Percentiles rank a stretch among this genome's conserved stretches.
Conservation (phyloP, 495 filamentous ascomycete genomes). For the Aspergillus asperescens region DNA sequence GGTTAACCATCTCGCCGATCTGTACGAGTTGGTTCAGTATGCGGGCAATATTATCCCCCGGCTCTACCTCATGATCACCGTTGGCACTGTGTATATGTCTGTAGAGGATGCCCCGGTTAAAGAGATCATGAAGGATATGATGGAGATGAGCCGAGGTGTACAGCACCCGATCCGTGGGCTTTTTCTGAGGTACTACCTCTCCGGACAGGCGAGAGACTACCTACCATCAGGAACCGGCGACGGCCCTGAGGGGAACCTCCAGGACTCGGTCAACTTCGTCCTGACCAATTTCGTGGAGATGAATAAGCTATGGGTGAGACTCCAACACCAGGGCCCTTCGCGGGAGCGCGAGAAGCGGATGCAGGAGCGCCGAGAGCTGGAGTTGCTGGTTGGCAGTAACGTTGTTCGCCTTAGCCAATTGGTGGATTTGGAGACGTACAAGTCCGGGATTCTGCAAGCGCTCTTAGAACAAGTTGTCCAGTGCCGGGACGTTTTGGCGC, state of each 20-base stretch:
- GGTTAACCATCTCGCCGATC: slow-evolving; percentile 93
- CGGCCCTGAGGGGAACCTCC: slow-evolving; percentile 89
- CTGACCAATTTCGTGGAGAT: slow-evolving; percentile 99
- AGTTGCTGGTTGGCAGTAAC: slow-evolving; percentile 93
- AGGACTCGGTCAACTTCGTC: slow-evolving; percentile 95
- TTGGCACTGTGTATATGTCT: slow-evolving; percentile 97
- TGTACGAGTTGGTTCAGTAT: slow-evolving; percentile 99
- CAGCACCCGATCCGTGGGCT: slow-evolving; percentile 93
- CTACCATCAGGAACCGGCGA: slow-evolving; percentile 77
- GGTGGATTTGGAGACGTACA: slow-evolving; percentile 90
- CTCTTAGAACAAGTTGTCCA: slow-evolving; percentile 95
- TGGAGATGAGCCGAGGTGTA: slow-evolving; percentile 98
- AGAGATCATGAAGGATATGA: slow-evolving; percentile 99
- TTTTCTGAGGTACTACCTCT: slow-evolving; percentile 92
- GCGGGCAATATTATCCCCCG: slow-evolving; percentile 96
- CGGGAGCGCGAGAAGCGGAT: slow-evolving; percentile 88
- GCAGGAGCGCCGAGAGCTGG: slow-evolving; percentile 89
- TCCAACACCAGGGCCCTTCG: slow-evolving; percentile 96
- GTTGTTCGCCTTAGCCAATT: slow-evolving; percentile 91
- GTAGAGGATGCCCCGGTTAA: slow-evolving; percentile 98
- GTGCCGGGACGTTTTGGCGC: slow-evolving; percentile 91
- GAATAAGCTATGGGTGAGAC: slow-evolving; percentile 98
- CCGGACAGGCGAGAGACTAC: slow-evolving; percentile 85
- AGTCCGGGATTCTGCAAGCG: slow-evolving; percentile 80
- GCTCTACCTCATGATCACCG: slow-evolving; percentile 97